A percentile compares a stretch with the other conserved stretches of the same genome.
phyloP scores from a whole-genome alignment of 306 rosid genomes.

The Fragaria nilgerrensis region DNA sequence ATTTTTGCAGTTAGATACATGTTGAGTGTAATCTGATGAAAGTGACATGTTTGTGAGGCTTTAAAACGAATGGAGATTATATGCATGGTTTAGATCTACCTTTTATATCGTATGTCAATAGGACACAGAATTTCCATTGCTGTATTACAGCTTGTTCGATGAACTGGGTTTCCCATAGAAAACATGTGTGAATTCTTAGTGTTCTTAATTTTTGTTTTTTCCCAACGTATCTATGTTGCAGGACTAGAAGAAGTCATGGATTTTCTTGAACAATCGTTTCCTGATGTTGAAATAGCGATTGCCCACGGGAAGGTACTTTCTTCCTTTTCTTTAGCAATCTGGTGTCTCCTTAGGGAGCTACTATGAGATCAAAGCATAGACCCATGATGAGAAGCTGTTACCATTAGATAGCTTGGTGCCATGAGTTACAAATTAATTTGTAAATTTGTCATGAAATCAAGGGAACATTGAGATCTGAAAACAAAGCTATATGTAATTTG shows the following conservation, averaged over 20 bases:
- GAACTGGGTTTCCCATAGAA: background rate
- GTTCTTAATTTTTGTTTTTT: conserved; percentile 4
- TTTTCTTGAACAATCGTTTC: conserved; percentile 72
- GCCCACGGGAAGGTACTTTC: conserved; percentile 90
- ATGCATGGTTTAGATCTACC: background rate
- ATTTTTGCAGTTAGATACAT: conserved; percentile 16
- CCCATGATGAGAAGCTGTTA: background rate
- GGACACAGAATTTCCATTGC: conserved; percentile 11
- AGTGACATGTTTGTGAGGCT: background rate
- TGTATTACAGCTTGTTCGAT: background rate
- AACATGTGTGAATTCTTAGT: background rate
- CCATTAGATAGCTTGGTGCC: background rate
- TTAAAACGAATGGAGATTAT: background rate
- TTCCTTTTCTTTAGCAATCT: conserved; percentile 29
- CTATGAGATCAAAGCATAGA: conserved; percentile 20
- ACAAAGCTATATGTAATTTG: background rate
- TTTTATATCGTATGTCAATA: background rate
- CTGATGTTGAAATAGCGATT: conserved; percentile 78
- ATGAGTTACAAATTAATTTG: background rate
- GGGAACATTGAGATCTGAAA: conserved; percentile 4
- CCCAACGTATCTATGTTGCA: conserved; percentile 29
- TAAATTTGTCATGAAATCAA: background rate
- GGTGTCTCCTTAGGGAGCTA: conserved; percentile 20
- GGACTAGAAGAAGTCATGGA: conserved; percentile 91
- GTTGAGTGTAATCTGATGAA: background rate